Percentiles rank a stretch among this genome's conserved stretches.
These are phyloP conservation scores for Metarhizium robertsii DNA, from an alignment of 2,329 filamentous ascomycete species.

Conservation along the genomic window DNA sequence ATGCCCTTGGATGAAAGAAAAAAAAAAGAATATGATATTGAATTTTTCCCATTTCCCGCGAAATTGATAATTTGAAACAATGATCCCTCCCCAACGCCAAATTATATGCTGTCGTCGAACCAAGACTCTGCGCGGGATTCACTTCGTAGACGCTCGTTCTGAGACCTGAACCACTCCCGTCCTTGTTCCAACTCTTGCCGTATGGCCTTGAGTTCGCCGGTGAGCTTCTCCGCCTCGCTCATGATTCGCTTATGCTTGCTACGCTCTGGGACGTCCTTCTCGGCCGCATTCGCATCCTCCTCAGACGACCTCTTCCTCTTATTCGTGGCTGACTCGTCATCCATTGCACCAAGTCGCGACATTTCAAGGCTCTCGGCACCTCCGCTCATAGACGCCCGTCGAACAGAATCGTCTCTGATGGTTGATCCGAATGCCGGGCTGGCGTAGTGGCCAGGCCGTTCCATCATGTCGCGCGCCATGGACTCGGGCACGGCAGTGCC, in stretches of 20 bases:
- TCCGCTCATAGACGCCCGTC: slow-evolving; percentile 4
- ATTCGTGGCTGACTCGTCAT: slow-evolving; percentile 9
- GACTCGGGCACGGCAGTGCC: slow-evolving; percentile 44
- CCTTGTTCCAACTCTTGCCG: slow-evolving; percentile 37
- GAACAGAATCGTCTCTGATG: background rate
- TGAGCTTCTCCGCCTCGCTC: slow-evolving; percentile 30
- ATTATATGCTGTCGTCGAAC: slow-evolving; percentile 21
- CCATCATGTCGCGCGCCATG: slow-evolving; percentile 33
- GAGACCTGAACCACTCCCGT: slow-evolving; percentile 35
- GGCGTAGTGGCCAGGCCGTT: background rate
- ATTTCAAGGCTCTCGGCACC: background rate
- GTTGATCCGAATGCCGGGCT: background rate
- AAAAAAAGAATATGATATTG: background rate
- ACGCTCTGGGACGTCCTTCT: slow-evolving; percentile 9
- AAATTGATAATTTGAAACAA: too few relatives aligned
- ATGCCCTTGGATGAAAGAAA: background rate
- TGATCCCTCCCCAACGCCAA: slow-evolving; percentile 4
- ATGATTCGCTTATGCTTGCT: slow-evolving; percentile 30
- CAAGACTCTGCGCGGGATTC: slow-evolving; percentile 25
- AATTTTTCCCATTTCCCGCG: too few relatives aligned
- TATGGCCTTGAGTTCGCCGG: slow-evolving; percentile 31
- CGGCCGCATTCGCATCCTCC: slow-evolving; percentile 16
- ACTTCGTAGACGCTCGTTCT: slow-evolving; percentile 32
- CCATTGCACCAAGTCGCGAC: slow-evolving; percentile 1
- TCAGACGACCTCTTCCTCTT: slow-evolving; percentile 23